phyloP scores from a whole-genome alignment of 1,284 basidiomycete genomes.

The Boletus nobilissimus region DNA sequence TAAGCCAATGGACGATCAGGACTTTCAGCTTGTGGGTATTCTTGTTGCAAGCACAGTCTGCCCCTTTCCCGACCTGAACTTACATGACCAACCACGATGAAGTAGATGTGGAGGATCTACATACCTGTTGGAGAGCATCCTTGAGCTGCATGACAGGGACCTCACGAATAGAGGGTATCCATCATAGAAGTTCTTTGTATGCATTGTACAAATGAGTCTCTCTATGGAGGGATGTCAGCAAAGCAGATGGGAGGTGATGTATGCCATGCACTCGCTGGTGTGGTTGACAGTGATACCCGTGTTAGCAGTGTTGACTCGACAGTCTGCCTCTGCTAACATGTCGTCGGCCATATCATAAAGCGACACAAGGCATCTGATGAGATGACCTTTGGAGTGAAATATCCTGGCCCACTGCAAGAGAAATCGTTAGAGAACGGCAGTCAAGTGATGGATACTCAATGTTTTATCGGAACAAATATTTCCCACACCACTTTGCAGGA shows the following conservation, averaged over 20 bases:
- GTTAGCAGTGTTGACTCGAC: not conserved
- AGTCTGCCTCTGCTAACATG: slow-evolving; percentile 5
- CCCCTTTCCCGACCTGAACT: not conserved
- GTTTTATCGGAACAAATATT: not conserved
- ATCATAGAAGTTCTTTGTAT: no score
- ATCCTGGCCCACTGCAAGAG: not conserved
- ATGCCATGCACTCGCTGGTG: not conserved
- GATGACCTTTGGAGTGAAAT: not conserved
- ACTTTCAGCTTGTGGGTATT: slow-evolving; percentile 7
- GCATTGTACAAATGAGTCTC: no score
- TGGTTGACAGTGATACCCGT: not conserved
- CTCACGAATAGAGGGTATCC: no score
- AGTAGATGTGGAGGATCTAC: no score
- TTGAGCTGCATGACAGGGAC: no score
- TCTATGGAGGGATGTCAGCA: no score
- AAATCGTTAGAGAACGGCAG: not conserved
- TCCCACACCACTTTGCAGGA: not conserved
- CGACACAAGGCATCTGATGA: slow-evolving; percentile 2
- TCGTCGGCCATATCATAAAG: not conserved
- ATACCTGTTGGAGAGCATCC: no score
- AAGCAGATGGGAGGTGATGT: no score
- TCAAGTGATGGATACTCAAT: not conserved
- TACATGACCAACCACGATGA: no score
- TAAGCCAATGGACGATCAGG: not conserved
- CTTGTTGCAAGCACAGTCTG: not conserved